These are phyloP conservation scores for Lachnellula arida DNA, from an alignment of 2,329 filamentous ascomycete species.

Conservation along the genomic window DNA sequence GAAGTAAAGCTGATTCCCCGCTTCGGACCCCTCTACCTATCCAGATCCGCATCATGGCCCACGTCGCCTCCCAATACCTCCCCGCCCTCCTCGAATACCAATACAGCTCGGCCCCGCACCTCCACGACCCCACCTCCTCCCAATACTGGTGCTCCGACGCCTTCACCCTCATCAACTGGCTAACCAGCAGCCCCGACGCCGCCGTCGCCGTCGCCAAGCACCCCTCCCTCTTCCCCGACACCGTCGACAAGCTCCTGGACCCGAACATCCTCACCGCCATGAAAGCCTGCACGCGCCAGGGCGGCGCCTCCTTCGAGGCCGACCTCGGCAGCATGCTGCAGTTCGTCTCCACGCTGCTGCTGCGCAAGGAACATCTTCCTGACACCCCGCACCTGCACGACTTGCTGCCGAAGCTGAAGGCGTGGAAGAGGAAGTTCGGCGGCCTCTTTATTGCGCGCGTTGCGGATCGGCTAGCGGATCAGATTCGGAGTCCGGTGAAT, in stretches of 20 bases:
- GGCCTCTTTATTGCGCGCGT: constrained; percentile 7
- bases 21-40: neutral
- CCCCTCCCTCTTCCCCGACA: constrained; percentile 15
- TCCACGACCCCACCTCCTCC: constrained; percentile 15
- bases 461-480: constrained; percentile 18
- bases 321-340: constrained; percentile 26
- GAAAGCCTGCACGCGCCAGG: constrained; percentile 9
- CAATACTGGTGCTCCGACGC: constrained; percentile 24
- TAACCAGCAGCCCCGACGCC: constrained; percentile 21
- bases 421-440: constrained; percentile 18
- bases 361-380: constrained; percentile 14
- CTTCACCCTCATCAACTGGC: constrained; percentile 21
- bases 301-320: constrained; percentile 14
- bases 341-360: constrained; percentile 24
- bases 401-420: constrained; percentile 17
- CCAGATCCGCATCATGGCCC: constrained; percentile 19
- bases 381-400: constrained; percentile 10
- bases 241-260: constrained; percentile 20
- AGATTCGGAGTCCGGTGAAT: constrained; percentile 18
- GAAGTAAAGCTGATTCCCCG: neutral
- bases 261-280: constrained; percentile 18
- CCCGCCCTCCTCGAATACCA: constrained; percentile 21
- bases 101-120: constrained; percentile 15
- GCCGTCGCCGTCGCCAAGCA: constrained; percentile 16
- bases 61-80: constrained; percentile 25